Conservation (phyloP, 164 flowering plant genomes). For the Kalanchoe fedtschenkoi region DNA sequence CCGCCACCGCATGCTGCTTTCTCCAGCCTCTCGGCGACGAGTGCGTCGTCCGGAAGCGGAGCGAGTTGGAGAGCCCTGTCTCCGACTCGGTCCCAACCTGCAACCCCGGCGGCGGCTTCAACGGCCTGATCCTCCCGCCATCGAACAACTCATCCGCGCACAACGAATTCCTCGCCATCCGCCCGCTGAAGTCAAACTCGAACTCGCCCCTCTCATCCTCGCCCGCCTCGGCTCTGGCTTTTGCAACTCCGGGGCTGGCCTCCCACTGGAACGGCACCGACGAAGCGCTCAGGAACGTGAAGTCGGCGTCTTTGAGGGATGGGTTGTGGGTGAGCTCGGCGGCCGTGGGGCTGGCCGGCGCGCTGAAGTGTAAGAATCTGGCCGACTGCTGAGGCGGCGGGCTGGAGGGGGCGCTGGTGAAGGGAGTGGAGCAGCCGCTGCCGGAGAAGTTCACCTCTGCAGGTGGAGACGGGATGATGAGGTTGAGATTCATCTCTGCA, state of each 20-base stretch:
- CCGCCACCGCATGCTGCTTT: not conserved
- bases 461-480: not conserved
- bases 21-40: not conserved
- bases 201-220: not conserved
- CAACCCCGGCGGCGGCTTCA: not conserved
- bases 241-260: not conserved
- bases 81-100: not conserved
- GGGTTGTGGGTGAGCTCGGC: slow-evolving; percentile 3
- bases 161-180: not conserved
- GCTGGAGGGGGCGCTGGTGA: slow-evolving; percentile 7
- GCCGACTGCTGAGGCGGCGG: not conserved
- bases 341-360: slow-evolving; percentile 4
- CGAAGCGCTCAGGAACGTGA: not conserved
- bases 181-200: slow-evolving; percentile 7
- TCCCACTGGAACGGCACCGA: slow-evolving; percentile 1
- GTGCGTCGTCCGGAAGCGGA: not conserved
- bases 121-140: not conserved
- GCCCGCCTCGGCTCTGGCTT: not conserved
- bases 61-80: not conserved
- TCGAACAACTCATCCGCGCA: slow-evolving; percentile 4
- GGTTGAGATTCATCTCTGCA: not conserved
- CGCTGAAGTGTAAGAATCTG: not conserved
- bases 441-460: not conserved
- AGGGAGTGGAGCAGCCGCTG: slow-evolving; percentile 7
- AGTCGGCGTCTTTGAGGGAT: slow-evolving; percentile 4